These are phyloP conservation scores for Leptographium galeiforme DNA, from an alignment of 2,329 filamentous ascomycete species.

Conservation along the genomic window DNA sequence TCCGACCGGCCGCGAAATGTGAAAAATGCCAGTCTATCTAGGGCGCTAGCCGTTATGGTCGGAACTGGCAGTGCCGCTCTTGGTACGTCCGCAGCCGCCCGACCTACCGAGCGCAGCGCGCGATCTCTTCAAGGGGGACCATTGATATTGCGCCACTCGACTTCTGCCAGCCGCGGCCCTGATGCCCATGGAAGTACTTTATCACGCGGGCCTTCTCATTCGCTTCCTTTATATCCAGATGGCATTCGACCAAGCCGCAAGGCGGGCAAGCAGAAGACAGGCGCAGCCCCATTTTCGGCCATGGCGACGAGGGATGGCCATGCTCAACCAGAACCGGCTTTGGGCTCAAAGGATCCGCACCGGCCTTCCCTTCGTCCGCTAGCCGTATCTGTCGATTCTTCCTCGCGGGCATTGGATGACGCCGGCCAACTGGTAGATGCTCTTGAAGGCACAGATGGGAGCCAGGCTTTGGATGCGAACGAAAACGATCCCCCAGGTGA, in stretches of 20 bases:
- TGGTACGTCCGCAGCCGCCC: conserved; percentile 30
- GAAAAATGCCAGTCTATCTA: conserved; percentile 47
- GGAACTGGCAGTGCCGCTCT: conserved; percentile 52
- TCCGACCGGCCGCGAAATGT: conserved; percentile 58
- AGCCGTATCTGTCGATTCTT: conserved; percentile 34
- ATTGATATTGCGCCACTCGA: conserved; percentile 21
- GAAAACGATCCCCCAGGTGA: conserved; percentile 55
- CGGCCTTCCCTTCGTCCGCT: conserved; percentile 50
- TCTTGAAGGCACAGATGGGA: conserved; percentile 87
- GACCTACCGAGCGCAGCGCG: conserved; percentile 30
- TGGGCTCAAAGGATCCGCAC: conserved; percentile 34
- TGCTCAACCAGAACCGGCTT: conserved; percentile 26
- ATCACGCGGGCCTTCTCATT: background rate
- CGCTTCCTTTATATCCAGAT: background rate
- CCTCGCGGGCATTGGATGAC: conserved; percentile 38
- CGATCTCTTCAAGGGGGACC: conserved; percentile 12
- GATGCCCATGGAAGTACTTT: background rate
- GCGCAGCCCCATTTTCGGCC: conserved; percentile 11
- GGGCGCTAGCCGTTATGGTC: conserved; percentile 60
- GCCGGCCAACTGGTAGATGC: conserved; percentile 53
- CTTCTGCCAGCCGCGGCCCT: conserved; percentile 19
- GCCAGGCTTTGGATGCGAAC: conserved; percentile 56
- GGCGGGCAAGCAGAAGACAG: conserved; percentile 24
- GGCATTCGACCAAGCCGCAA: conserved; percentile 27
- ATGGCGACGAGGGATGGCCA: conserved; percentile 18